Evolutionary conservation across 2,329 filamentous ascomycete species (phyloP).

Genomic region (Fusarium beomiforme): DNA sequence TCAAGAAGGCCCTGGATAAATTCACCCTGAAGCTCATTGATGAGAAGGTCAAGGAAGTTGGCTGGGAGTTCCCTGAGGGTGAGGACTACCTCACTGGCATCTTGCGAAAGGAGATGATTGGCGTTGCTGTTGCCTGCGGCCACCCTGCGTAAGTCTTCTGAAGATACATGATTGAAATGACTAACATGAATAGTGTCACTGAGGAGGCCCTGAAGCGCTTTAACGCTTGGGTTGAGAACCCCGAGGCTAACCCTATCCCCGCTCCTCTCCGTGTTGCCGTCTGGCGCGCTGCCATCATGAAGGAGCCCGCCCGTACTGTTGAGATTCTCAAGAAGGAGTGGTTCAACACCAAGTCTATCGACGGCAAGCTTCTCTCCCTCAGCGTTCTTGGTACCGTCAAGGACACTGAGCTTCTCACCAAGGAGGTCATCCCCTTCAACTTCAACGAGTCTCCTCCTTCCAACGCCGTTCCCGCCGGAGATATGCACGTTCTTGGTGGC

Average conservation of each 20-base stretch:
- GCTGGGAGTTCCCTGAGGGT: conserved; percentile 81
- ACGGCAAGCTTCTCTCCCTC: conserved; percentile 89
- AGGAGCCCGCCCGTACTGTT: conserved; percentile 74
- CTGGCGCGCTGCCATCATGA: conserved; percentile 80
- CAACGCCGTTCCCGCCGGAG: conserved; percentile 80
- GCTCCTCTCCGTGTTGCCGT: conserved; percentile 83
- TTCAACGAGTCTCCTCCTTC: conserved; percentile 70
- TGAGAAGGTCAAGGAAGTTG: conserved; percentile 79
- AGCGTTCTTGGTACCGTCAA: conserved; percentile 79
- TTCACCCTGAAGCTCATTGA: conserved; percentile 83
- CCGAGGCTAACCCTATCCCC: conserved; percentile 75
- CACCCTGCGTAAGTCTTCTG: conserved; percentile 72
- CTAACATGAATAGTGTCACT: conserved; percentile 62
- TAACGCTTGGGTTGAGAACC: conserved; percentile 77
- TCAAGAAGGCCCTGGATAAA: conserved; percentile 77
- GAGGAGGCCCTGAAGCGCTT: conserved; percentile 83
- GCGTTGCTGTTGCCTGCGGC: conserved; percentile 77
- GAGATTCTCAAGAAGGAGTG: conserved; percentile 87
- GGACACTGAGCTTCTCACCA: conserved; percentile 72
- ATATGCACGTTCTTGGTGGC: conserved; percentile 84
- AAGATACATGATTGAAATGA: conserved; percentile 4
- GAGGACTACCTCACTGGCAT: conserved; percentile 87
- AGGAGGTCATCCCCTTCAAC: conserved; percentile 78
- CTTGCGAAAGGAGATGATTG: conserved; percentile 83
- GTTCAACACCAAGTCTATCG: conserved; percentile 82